Evolutionary conservation across 805 yeast species (phyloP), one percentile per base, ranked within the genome.

Genomic region (Yarrowia sp.): DNA sequence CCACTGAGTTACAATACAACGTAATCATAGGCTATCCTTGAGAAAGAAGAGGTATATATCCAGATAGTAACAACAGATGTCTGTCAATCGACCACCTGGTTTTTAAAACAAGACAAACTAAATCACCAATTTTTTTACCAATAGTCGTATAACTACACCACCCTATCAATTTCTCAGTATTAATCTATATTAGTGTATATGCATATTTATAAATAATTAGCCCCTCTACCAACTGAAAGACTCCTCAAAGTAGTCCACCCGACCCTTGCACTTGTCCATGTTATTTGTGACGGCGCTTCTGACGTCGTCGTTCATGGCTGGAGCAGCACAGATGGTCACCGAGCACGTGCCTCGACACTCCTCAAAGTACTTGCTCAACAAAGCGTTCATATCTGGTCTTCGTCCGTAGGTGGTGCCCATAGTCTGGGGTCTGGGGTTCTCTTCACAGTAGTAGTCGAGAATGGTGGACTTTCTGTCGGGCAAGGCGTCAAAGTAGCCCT

Each of bases 211-310:
- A 59, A 59, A 59, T 43, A 59, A 22, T 32, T 8, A 19, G 15
- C 5, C 43, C 36, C 2, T 36, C 22, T 19, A 86, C 94, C 94
- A 89, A 14, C 83, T 81, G 78, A 89, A 91, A 56, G 88, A 79
- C 75, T 89, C 92, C 75, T 90, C 95, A 74, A 81, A 85, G 74
- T 85, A 86, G 69, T 89, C 91, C n/a, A 90, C 82, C 64, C 89
- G 79, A 61, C 82, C 79, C 2, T 78, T 76, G 32, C 81, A 77
- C 38, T 77, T 71, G 12, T 77, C 77, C 40, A 88, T 75, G 55
- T 81, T 76, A 14, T 78, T 71, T 0, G 83, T 80, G 3, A 87
- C 83, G 4, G 82, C 75, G 48, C 79, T 74, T 74, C 94, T 82
- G 22, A 87, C 72, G 2, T 79, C 82, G 73, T 88, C 92, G 72